Evolutionary conservation across 495 filamentous ascomycete genomes (phyloP).

Genomic region (Tuber melanosporum): DNA sequence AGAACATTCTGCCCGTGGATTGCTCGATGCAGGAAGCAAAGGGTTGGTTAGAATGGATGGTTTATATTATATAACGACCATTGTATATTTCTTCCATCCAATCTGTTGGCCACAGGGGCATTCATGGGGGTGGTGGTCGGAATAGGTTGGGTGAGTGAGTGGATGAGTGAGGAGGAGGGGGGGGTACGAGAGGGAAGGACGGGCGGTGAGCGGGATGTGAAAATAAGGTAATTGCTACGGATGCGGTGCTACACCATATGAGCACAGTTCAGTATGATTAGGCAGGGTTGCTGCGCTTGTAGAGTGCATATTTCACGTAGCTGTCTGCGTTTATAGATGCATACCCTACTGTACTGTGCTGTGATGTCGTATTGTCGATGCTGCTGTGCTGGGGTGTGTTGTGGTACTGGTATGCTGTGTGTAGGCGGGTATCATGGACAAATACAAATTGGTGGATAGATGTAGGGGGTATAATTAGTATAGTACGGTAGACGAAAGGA

Average conservation of each 20-base stretch:
- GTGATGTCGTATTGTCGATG: not conserved
- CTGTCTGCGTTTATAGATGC: not conserved
- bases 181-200: not conserved
- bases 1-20: not conserved
- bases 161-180: not conserved
- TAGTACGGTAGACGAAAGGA: not conserved
- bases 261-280: not conserved
- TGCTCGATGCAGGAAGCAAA: not conserved
- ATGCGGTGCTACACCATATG: not conserved
- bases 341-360: not conserved
- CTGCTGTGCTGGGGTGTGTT: not conserved
- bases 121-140: not conserved
- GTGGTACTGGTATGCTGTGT: not conserved
- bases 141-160: not conserved
- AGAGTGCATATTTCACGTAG: not conserved
- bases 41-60: not conserved
- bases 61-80: not conserved
- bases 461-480: not conserved
- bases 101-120: not conserved
- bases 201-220: not conserved
- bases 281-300: not conserved
- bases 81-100: not conserved
- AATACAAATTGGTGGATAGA: not conserved
- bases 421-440: not conserved
- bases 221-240: not conserved